Base-by-base conservation (phyloP, 495 filamentous ascomycete species). In the Bombardia bombarda region DNA sequence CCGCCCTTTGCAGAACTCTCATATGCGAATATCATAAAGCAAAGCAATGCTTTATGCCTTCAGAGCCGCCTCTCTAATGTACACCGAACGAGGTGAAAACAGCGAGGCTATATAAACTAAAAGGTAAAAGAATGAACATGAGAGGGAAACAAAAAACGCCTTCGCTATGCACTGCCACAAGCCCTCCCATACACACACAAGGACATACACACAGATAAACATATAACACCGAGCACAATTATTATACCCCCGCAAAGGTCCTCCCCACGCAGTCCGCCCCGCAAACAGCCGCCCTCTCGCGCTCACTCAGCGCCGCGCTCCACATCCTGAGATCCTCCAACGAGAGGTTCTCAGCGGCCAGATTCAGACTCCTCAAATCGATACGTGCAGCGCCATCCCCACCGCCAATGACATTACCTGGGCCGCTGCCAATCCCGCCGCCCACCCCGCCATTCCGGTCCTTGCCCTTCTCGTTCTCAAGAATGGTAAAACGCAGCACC, bases 401-500 rank as follows among this genome's bases (percentile, higher is more conserved):
- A 17, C 48, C 44, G 4, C 46, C 49, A 22, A 50, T 50, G 16
- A 50, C 46, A 22, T 50, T 50, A 9, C 47, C 50, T 1, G 14
- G 32, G 7, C 40, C 31, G 20, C 28, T n/a, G n/a, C n/a, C n/a
- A n/a, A n/a, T n/a, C n/a, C n/a, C 22, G 0, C 16, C 38, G 19
- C 40, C 42, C 7, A 30, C 40, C 56, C 45, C 26, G 6, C 26
- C 26, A 13, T 8, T 28, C 6, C 26, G 26, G 9, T 50, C 46
- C 24, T 51, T 58, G 12, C 53, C 58, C 49, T 62, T 72, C 30
- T 59, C 62, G 52, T 58, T 67, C 6, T 61, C 69, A 32, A 97
- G 63, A 16, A 98, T 83, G 17, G 74, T 84, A 58, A 97, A 96
- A 10, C 93, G 73, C 32, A 98, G 67, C 39, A 83, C 78, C 14